Conservation (phyloP, 805 yeast genomes). For the Kodamaea jinghongensis region DNA sequence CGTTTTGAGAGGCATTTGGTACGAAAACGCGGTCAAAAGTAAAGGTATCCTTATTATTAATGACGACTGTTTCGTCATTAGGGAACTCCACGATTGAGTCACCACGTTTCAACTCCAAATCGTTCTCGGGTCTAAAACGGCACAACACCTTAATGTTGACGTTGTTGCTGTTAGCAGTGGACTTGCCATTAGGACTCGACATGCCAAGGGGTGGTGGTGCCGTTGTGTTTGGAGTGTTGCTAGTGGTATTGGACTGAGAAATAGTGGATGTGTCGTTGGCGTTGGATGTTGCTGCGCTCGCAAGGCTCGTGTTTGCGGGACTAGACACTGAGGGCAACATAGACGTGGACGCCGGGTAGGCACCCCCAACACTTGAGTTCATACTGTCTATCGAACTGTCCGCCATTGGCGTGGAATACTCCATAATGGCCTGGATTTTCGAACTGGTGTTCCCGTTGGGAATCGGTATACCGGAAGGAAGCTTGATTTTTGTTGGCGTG, state of each 20-base stretch:
- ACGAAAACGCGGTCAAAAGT: conserved; percentile 67
- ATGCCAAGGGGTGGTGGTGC: background rate
- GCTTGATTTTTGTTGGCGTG: conserved; percentile 8
- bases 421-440: background rate
- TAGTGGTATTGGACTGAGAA: background rate
- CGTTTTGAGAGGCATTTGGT: conserved; percentile 48
- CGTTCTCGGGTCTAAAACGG: conserved; percentile 61
- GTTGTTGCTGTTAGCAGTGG: conserved; percentile 8
- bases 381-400: conserved; percentile 1
- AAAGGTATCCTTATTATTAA: conserved; percentile 38
- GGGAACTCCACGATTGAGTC: conserved; percentile 20
- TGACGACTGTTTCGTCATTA: conserved; percentile 24
- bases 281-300: conserved; percentile 2
- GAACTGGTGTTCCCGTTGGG: background rate
- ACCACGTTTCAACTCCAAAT: conserved; percentile 26
- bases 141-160: conserved; percentile 64
- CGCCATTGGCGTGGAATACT: conserved; percentile 2
- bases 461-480: conserved; percentile 1
- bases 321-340: background rate
- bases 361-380: conserved; percentile 1
- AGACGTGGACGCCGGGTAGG: background rate
- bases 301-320: background rate
- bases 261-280: background rate
- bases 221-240: background rate
- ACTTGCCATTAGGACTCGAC: conserved; percentile 1